These are phyloP conservation scores for Furcasterigmium furcatum DNA, from an alignment of 2,329 filamentous ascomycete species.

Conservation along the genomic window DNA sequence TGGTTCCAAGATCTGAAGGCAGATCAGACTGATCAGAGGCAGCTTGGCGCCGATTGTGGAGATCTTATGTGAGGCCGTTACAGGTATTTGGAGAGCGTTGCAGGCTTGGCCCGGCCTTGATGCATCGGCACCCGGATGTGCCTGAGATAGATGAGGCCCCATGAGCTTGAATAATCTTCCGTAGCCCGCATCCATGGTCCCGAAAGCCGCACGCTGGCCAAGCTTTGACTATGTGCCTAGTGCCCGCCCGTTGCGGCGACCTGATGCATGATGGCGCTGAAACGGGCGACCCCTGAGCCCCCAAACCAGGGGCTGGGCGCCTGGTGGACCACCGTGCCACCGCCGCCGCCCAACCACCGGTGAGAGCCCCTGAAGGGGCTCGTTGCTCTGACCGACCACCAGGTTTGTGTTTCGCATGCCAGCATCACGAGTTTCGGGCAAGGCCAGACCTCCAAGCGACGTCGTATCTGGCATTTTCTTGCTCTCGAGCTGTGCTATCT, in stretches of 20 bases:
- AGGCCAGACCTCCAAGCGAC: too few relatives aligned
- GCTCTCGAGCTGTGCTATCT: too few relatives aligned
- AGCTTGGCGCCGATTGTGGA: neutral
- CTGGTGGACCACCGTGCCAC: too few relatives aligned
- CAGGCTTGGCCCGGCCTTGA: neutral
- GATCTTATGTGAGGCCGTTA: neutral
- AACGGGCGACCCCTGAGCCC: neutral
- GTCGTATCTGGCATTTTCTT: too few relatives aligned
- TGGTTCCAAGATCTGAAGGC: neutral
- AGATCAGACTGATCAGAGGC: constrained; percentile 5
- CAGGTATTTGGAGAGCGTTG: neutral
- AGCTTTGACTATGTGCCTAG: neutral
- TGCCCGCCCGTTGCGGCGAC: neutral
- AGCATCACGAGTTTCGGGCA: too few relatives aligned
- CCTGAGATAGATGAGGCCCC: too few relatives aligned
- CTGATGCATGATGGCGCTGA: neutral
- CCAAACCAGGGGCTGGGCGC: neutral
- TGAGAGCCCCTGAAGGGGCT: neutral
- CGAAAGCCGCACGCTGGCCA: too few relatives aligned
- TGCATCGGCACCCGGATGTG: too few relatives aligned
- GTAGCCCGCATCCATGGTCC: too few relatives aligned
- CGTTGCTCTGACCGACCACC: neutral
- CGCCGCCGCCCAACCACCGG: too few relatives aligned
- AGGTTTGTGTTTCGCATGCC: too few relatives aligned
- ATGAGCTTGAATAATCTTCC: too few relatives aligned